phyloP scores from a whole-genome alignment of 768 basidiomycete genomes.

The Agaricus sinodeliciosus region DNA sequence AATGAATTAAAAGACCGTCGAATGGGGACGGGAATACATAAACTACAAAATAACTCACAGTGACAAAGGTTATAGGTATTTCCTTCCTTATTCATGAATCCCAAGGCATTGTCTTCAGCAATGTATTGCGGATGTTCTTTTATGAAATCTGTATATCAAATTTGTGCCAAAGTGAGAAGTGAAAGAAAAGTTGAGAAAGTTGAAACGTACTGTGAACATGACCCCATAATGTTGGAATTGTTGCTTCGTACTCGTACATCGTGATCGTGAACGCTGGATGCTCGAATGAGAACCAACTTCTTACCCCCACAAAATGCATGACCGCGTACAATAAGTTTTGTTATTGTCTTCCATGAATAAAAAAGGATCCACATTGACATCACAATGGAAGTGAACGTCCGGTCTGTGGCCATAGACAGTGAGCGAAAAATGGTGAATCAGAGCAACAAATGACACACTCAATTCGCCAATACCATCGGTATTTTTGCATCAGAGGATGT shows the following conservation, averaged over 20 bases:
- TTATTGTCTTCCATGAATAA: constrained; percentile 61
- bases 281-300: constrained; percentile 9
- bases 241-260: constrained; percentile 68
- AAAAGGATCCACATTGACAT: constrained; percentile 63
- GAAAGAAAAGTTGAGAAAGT: not conserved
- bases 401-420: constrained; percentile 32
- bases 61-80: constrained; percentile 68
- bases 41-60: constrained; percentile 33
- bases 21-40: no score
- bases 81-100: constrained; percentile 48
- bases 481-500: constrained; percentile 58
- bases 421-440: constrained; percentile 8
- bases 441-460: constrained; percentile 38
- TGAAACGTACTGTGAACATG: constrained; percentile 48
- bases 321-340: constrained; percentile 51
- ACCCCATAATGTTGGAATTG: constrained; percentile 71
- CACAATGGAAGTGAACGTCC: constrained; percentile 71
- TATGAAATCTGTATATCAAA: constrained; percentile 44
- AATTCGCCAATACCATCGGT: constrained; percentile 77
- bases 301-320: not conserved
- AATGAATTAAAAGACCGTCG: no score
- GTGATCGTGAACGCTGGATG: constrained; percentile 60
- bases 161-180: no score
- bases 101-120: constrained; percentile 51
- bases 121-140: constrained; percentile 48